Percentiles rank a stretch among this genome's conserved stretches.
Conservation (phyloP, 2,329 filamentous ascomycete species). For the Trichoderma sp. region DNA sequence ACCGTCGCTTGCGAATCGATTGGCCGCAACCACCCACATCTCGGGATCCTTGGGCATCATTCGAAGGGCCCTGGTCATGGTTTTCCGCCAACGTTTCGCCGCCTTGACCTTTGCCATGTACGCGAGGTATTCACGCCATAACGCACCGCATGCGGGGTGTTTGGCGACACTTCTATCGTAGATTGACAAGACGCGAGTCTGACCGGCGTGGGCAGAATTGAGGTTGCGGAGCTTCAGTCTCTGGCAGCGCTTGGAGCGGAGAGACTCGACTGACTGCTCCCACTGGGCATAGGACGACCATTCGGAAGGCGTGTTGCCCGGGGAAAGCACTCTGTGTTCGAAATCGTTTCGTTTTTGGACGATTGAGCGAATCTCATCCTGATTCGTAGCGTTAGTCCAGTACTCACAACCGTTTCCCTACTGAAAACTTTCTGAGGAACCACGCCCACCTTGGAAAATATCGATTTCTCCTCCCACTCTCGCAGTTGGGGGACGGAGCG, state of each 20-base stretch:
- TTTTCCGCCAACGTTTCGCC: slow-evolving; percentile 62
- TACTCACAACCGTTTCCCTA: not conserved
- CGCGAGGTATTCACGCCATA: slow-evolving; percentile 90
- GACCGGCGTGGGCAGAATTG: slow-evolving; percentile 66
- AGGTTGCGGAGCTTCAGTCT: slow-evolving; percentile 71
- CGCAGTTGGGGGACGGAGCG: slow-evolving; percentile 88
- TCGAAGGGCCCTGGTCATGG: slow-evolving; percentile 68
- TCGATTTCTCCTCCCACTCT: slow-evolving; percentile 86
- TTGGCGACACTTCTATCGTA: slow-evolving; percentile 83
- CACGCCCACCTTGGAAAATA: slow-evolving; percentile 70
- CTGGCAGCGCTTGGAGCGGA: slow-evolving; percentile 79
- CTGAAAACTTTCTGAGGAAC: not conserved
- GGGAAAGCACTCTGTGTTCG: slow-evolving; percentile 84
- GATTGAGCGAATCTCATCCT: slow-evolving; percentile 89
- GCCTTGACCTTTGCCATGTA: slow-evolving; percentile 71
- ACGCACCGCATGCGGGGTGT: slow-evolving; percentile 73
- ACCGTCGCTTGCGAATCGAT: slow-evolving; percentile 71
- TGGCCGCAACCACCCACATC: slow-evolving; percentile 84
- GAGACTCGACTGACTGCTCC: slow-evolving; percentile 67
- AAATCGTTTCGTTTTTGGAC: slow-evolving; percentile 89
- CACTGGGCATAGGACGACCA: slow-evolving; percentile 80
- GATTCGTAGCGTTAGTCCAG: not conserved
- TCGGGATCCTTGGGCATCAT: slow-evolving; percentile 81
- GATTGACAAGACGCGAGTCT: slow-evolving; percentile 82
- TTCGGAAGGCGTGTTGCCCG: slow-evolving; percentile 72